Evolutionary conservation across 2,329 filamentous ascomycete species (phyloP).

Genomic region (Aspergillus bombycis): DNA sequence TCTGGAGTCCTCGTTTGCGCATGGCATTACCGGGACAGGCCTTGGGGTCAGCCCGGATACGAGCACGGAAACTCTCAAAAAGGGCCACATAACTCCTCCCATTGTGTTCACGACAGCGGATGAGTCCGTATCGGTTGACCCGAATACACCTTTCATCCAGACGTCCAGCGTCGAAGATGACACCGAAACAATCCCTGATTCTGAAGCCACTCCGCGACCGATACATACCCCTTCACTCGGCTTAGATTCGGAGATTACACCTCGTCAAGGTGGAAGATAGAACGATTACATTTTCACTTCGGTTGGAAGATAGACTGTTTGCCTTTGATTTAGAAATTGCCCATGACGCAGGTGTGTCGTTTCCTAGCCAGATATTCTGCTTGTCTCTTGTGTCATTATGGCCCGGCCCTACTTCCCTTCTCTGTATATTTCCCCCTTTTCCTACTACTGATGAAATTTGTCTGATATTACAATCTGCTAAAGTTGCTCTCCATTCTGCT

Average conservation of each 20-base stretch:
- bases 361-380: not conserved
- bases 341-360: not conserved
- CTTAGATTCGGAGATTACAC: constrained; percentile 31
- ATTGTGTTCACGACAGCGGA: constrained; percentile 19
- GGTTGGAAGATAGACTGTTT: constrained; percentile 8
- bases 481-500: constrained; percentile 26
- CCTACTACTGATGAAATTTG: not conserved
- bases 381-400: not conserved
- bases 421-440: not conserved
- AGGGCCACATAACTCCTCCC: constrained; percentile 38
- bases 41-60: constrained; percentile 3
- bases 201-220: constrained; percentile 39
- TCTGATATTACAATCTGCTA: constrained; percentile 23
- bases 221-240: constrained; percentile 32
- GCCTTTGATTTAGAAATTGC: not conserved
- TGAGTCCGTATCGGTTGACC: constrained; percentile 9
- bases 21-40: constrained; percentile 10
- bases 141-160: constrained; percentile 26
- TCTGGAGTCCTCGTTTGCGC: constrained; percentile 17
- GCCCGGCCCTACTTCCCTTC: constrained; percentile 9
- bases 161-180: constrained; percentile 25
- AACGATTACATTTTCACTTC: constrained; percentile 9
- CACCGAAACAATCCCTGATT: constrained; percentile 28
- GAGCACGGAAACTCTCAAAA: constrained; percentile 18
- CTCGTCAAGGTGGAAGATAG: constrained; percentile 30